These are phyloP conservation scores for Exophiala sp. DNA, from an alignment of 2,329 filamentous ascomycete species.

Conservation along the genomic window DNA sequence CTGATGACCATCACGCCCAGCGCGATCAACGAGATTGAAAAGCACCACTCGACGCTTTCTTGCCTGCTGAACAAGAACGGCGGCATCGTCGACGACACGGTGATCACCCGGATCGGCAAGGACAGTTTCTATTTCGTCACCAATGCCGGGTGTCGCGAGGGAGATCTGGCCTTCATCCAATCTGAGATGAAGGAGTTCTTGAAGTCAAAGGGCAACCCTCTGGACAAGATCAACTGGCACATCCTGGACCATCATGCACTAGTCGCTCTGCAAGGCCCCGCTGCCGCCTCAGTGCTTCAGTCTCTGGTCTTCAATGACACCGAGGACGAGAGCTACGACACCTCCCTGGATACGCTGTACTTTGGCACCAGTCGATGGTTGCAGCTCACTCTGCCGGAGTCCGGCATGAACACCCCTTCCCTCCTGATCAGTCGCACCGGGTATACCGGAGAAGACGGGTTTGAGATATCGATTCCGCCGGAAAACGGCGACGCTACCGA, in stretches of 20 bases:
- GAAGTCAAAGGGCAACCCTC: slow-evolving; percentile 43
- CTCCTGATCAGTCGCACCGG: slow-evolving; percentile 80
- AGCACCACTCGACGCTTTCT: slow-evolving; percentile 74
- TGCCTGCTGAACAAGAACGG: slow-evolving; percentile 76
- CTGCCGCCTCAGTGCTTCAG: slow-evolving; percentile 63
- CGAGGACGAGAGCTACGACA: slow-evolving; percentile 36
- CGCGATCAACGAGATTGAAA: slow-evolving; percentile 57
- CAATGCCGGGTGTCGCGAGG: slow-evolving; percentile 85
- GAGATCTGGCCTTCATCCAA: slow-evolving; percentile 73
- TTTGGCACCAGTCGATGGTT: slow-evolving; percentile 72
- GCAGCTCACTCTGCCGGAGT: slow-evolving; percentile 55
- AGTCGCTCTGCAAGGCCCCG: slow-evolving; percentile 82
- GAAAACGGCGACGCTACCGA: slow-evolving; percentile 51
- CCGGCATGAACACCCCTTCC: slow-evolving; percentile 46
- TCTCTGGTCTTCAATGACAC: slow-evolving; percentile 52
- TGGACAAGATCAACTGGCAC: slow-evolving; percentile 59
- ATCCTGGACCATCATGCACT: slow-evolving; percentile 69
- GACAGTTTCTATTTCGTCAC: slow-evolving; percentile 87
- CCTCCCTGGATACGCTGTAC: slow-evolving; percentile 62
- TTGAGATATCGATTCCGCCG: slow-evolving; percentile 82
- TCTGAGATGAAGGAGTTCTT: slow-evolving; percentile 60
- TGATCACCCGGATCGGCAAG: slow-evolving; percentile 72
- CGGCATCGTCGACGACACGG: slow-evolving; percentile 90
- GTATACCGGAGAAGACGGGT: slow-evolving; percentile 97
- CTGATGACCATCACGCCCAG: slow-evolving; percentile 79